A percentile compares a stretch with the other conserved stretches of the same genome.
These are phyloP conservation scores for Picea sitchensis DNA, from an alignment of 75 land plant genomes.

Conservation along the genomic window DNA sequence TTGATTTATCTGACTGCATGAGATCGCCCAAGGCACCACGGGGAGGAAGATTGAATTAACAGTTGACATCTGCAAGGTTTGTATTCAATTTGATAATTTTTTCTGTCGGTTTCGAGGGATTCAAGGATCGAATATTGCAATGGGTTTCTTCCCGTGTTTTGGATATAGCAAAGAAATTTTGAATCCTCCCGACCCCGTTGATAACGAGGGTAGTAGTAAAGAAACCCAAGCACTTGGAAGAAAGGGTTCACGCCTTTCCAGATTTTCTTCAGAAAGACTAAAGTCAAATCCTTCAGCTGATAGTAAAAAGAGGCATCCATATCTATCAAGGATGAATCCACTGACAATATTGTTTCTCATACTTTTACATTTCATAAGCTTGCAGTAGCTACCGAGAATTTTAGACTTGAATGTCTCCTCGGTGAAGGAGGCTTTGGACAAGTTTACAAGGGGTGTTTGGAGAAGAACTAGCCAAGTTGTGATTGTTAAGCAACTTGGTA, in stretches of 20 bases:
- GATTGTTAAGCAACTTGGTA: no score
- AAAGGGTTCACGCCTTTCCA: no score
- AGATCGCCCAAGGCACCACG: no score
- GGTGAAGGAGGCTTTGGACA: conserved; percentile 66
- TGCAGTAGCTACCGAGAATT: conserved; percentile 38
- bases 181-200: neutral
- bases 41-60: no score
- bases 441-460: conserved; percentile 45
- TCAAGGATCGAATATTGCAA: neutral
- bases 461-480: neutral
- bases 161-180: conserved; percentile 10
- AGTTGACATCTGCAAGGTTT: no score
- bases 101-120: no score
- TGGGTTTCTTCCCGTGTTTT: conserved; percentile 28
- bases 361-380: conserved; percentile 40
- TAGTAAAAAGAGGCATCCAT: conserved; percentile 11
- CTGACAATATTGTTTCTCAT: conserved; percentile 22
- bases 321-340: conserved; percentile 1
- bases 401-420: conserved; percentile 37
- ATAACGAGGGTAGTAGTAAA: neutral
- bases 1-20: no score
- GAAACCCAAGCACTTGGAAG: no score
- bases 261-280: no score
- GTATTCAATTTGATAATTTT: no score
- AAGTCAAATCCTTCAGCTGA: no score